Evolutionary conservation across 2,329 filamentous ascomycete species (phyloP).

Genomic region (Fonsecaea erecta): DNA sequence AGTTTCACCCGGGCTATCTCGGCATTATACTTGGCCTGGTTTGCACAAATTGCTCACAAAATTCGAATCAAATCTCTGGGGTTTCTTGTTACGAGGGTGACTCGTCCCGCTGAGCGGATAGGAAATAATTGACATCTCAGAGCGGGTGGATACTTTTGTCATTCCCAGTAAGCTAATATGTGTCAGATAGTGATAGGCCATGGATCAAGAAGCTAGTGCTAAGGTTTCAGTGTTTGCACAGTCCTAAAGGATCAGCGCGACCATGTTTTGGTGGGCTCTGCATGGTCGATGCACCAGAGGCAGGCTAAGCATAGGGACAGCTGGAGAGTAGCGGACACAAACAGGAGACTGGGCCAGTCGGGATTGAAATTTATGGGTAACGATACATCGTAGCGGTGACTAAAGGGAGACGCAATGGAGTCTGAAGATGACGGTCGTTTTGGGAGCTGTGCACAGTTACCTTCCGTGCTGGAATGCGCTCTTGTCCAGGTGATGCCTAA

Average conservation of each 20-base stretch:
- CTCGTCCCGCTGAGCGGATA: background rate
- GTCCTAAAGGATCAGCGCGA: background rate
- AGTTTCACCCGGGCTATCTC: background rate
- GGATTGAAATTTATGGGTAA: background rate
- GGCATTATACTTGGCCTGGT: background rate
- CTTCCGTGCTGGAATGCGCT: background rate
- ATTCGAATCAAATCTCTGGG: slow-evolving; percentile 9
- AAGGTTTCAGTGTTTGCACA: slow-evolving; percentile 1
- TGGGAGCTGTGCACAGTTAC: background rate
- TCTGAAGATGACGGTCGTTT: background rate
- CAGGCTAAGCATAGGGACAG: background rate
- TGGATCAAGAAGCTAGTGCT: background rate
- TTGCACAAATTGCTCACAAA: slow-evolving; percentile 6
- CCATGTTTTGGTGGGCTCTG: background rate
- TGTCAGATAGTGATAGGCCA: slow-evolving; percentile 16
- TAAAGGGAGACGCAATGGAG: background rate
- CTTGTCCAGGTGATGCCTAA: background rate
- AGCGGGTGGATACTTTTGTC: background rate
- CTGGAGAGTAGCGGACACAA: background rate
- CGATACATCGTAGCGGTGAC: background rate
- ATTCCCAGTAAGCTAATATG: slow-evolving; percentile 11
- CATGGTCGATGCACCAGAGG: background rate
- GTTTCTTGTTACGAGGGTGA: background rate
- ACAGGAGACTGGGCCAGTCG: background rate
- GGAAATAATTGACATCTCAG: slow-evolving; percentile 1